Evolutionary conservation across 2,329 filamentous ascomycete genomes (phyloP).

Genomic region (Ophiostoma sp.): DNA sequence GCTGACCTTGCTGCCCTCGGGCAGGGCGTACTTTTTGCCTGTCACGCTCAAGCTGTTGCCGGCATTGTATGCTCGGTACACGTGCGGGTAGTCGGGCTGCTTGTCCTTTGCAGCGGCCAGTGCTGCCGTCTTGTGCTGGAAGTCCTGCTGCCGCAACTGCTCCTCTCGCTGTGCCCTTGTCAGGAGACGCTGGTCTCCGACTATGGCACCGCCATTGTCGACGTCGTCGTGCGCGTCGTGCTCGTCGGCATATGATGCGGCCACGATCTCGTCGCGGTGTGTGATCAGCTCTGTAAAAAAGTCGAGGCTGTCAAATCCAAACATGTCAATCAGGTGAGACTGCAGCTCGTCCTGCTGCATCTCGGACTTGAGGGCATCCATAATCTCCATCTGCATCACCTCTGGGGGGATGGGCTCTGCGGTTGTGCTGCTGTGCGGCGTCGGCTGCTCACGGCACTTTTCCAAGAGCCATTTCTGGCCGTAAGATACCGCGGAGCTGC

Average conservation of each 20-base stretch:
- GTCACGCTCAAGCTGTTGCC: conserved; percentile 78
- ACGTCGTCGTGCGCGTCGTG: conserved; percentile 30
- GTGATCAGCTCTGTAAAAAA: conserved; percentile 86
- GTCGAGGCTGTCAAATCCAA: conserved; percentile 91
- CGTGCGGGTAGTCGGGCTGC: conserved; percentile 81
- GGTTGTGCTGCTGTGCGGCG: conserved; percentile 59
- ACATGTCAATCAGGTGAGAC: conserved; percentile 77
- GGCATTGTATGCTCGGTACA: conserved; percentile 77
- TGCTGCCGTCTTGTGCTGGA: conserved; percentile 72
- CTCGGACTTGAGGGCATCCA: conserved; percentile 65
- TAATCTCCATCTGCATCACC: conserved; percentile 72
- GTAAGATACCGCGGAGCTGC: conserved; percentile 37
- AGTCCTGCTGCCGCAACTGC: conserved; percentile 67
- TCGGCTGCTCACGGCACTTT: conserved; percentile 61
- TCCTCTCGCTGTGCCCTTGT: conserved; percentile 74
- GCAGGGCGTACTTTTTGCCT: conserved; percentile 78
- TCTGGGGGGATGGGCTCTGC: conserved; percentile 40
- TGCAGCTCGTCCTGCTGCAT: conserved; percentile 79
- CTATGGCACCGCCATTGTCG: conserved; percentile 31
- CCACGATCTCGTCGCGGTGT: conserved; percentile 63
- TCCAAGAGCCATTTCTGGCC: conserved; percentile 63
- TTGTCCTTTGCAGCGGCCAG: conserved; percentile 67
- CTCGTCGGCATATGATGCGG: conserved; percentile 32
- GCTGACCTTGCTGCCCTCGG: conserved; percentile 64
- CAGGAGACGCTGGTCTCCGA: conserved; percentile 51